A percentile compares a stretch with the other conserved stretches of the same genome.
phyloP scores from a whole-genome alignment of 225 moss, liverwort and hornwort species.

The Rhytidiadelphus loreus region DNA sequence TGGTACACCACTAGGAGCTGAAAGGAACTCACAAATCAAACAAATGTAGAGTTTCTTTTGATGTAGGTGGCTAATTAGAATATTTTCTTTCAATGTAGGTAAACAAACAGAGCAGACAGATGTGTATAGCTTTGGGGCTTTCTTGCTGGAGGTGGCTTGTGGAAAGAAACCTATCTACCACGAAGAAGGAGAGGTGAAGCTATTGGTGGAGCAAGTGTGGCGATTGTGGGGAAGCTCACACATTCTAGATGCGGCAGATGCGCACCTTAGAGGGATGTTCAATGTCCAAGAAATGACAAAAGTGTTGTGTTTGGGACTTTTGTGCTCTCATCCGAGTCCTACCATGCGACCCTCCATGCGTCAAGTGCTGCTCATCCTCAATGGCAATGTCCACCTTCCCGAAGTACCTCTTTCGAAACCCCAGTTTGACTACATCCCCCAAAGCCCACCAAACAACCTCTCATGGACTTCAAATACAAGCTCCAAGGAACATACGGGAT shows the following conservation, averaged over 20 bases:
- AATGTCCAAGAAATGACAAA: background rate
- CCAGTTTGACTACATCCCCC: background rate
- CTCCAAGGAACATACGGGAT: background rate
- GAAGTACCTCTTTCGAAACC: background rate
- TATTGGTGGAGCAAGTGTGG: slow-evolving; percentile 13
- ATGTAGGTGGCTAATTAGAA: background rate
- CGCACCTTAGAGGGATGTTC: background rate
- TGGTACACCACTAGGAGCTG: background rate
- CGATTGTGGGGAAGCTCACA: background rate
- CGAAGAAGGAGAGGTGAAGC: background rate
- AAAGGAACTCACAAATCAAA: rapidly evolving
- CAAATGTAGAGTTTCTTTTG: background rate
- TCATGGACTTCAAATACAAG: background rate
- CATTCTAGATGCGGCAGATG: background rate
- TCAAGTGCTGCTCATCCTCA: background rate
- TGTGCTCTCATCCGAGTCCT: background rate
- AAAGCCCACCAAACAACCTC: background rate
- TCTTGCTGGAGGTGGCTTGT: slow-evolving; percentile 6
- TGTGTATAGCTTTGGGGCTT: slow-evolving; percentile 38
- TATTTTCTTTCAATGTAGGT: background rate
- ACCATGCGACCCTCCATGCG: background rate
- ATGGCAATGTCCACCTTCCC: background rate
- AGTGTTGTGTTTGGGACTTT: slow-evolving; percentile 13
- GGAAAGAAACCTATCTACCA: background rate
- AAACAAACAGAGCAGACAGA: background rate